A percentile compares a stretch with the other conserved stretches of the same genome.
phyloP scores from a whole-genome alignment of 306 rosid species.

The Trifolium dubium region DNA sequence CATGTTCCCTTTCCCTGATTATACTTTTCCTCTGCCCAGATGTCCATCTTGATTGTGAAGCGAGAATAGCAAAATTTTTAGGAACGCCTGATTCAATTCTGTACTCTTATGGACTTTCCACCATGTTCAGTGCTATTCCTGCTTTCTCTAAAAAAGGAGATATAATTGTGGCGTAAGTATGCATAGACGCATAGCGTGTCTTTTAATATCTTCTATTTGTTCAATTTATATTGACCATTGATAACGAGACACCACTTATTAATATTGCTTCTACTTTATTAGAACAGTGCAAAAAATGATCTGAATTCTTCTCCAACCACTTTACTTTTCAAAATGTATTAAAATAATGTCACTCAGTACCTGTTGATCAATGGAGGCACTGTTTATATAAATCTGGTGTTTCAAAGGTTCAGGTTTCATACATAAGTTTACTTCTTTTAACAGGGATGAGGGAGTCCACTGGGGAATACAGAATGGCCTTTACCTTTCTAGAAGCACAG shows the following conservation, averaged over 20 bases:
- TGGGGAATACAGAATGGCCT: conserved; percentile 99
- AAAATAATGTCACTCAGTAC: conserved; percentile 19
- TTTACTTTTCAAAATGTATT: conserved; percentile 26
- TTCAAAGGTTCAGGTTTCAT: conserved; percentile 32
- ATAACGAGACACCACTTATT: conserved; percentile 27
- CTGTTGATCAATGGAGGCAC: conserved; percentile 25
- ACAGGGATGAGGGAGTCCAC: conserved; percentile 97
- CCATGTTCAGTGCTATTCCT: conserved; percentile 99
- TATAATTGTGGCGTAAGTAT: conserved; percentile 88
- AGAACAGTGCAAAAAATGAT: conserved; percentile 34
- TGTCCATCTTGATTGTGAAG: conserved; percentile 99
- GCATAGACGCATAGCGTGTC: conserved; percentile 38
- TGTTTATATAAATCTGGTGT: conserved; percentile 12
- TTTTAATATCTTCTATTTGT: conserved; percentile 19
- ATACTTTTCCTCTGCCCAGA: conserved; percentile 56
- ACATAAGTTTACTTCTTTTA: conserved; percentile 35
- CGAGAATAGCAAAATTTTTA: conserved; percentile 92
- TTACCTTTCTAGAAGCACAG: conserved; percentile 90
- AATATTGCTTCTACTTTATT: conserved; percentile 31
- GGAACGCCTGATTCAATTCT: conserved; percentile 99
- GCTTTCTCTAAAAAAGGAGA: conserved; percentile 96
- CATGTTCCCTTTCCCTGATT: conserved; percentile 28
- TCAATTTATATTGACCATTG: conserved; percentile 19
- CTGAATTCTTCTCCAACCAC: not conserved
- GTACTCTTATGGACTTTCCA: conserved; percentile 92